phyloP scores from a whole-genome alignment of 345 rosid genomes.

The Laguncularia racemosa region DNA sequence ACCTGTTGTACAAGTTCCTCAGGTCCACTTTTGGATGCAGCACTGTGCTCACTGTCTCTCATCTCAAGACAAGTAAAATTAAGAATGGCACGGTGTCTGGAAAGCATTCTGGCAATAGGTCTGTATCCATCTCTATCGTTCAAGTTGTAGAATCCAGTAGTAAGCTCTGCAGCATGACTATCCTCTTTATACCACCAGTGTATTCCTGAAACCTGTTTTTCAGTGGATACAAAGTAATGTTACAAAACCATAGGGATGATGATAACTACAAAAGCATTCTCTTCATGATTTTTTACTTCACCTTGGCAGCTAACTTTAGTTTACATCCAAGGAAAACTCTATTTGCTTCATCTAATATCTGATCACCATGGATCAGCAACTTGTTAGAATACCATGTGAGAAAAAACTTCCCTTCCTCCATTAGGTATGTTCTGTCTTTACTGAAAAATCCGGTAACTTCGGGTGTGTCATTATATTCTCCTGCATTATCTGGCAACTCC shows the following conservation, averaged over 20 bases:
- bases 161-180: slow-evolving; percentile 83
- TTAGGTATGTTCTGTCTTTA: slow-evolving; percentile 47
- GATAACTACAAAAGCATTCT: no score
- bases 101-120: slow-evolving; percentile 63
- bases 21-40: slow-evolving; percentile 59
- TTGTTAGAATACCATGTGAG: slow-evolving; percentile 59
- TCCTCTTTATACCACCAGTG: slow-evolving; percentile 81
- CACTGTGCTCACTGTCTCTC: slow-evolving; percentile 57
- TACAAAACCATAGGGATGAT: no score
- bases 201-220: slow-evolving; percentile 66
- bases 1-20: slow-evolving; percentile 83
- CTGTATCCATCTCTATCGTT: slow-evolving; percentile 68
- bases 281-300: slow-evolving; percentile 12
- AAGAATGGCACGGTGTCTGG: slow-evolving; percentile 54
- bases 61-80: slow-evolving; percentile 87
- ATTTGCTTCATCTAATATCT: slow-evolving; percentile 74
- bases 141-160: slow-evolving; percentile 73
- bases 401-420: slow-evolving; percentile 64
- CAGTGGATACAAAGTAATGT: no score
- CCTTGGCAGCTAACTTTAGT: slow-evolving; percentile 81
- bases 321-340: slow-evolving; percentile 54
- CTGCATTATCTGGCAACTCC: slow-evolving; percentile 73
- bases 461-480: slow-evolving; percentile 53
- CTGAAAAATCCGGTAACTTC: slow-evolving; percentile 55
- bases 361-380: slow-evolving; percentile 66